A percentile compares a stretch with the other conserved stretches of the same genome.
Evolutionary conservation across 2,329 filamentous ascomycete species (phyloP).

Genomic region (Pseudogymnoascus sp.): DNA sequence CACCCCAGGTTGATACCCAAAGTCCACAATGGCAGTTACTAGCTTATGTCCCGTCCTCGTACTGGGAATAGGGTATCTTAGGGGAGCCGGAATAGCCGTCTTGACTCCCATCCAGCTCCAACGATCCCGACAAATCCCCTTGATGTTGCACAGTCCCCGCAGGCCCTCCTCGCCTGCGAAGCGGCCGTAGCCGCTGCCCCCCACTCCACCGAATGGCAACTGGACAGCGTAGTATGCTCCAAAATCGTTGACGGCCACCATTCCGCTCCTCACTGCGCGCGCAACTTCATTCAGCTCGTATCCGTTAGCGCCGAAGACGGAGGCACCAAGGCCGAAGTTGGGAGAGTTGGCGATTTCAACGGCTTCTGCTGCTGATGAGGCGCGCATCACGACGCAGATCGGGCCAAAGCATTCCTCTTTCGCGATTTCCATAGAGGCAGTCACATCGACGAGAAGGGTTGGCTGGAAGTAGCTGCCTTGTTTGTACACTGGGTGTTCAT

Average conservation of each 20-base stretch:
- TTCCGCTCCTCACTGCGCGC: constrained; percentile 66
- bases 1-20: constrained; percentile 47
- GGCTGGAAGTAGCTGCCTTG: constrained; percentile 86
- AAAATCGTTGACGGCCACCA: constrained; percentile 95
- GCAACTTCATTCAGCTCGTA: constrained; percentile 58
- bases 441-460: constrained; percentile 86
- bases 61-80: constrained; percentile 72
- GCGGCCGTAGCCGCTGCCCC: constrained; percentile 81
- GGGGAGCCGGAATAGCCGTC: constrained; percentile 71
- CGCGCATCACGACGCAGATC: constrained; percentile 77
- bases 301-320: constrained; percentile 70
- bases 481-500: constrained; percentile 64
- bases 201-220: constrained; percentile 76
- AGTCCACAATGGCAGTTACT: constrained; percentile 50
- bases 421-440: constrained; percentile 75
- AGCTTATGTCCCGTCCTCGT: constrained; percentile 59
- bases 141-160: constrained; percentile 75
- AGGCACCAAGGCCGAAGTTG: constrained; percentile 77
- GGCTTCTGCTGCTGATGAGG: constrained; percentile 54
- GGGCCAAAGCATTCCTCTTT: constrained; percentile 90
- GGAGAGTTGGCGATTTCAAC: constrained; percentile 78
- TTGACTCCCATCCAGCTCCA: constrained; percentile 52
- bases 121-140: constrained; percentile 76
- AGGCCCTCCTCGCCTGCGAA: constrained; percentile 90
- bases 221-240: constrained; percentile 89